Evolutionary conservation across 805 yeast species (phyloP), one percentile per base, ranked within the genome.

Genomic region (Pichia manshurica): DNA sequence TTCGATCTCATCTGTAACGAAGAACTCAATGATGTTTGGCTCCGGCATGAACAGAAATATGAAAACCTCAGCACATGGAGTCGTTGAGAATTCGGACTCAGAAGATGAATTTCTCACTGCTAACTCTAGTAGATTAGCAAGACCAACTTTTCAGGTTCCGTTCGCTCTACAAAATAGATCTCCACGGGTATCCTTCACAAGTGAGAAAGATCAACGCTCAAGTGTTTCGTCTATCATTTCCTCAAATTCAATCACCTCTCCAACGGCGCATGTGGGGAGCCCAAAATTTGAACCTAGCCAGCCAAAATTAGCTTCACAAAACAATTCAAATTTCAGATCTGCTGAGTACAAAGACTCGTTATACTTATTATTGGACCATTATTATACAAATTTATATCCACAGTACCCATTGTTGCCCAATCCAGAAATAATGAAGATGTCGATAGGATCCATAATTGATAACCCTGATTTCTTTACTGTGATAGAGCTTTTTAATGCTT

Each of bases 401-500:
- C 67, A 63, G 39, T 72, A 74, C 52, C 80, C 81, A 7, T 59
- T 77, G 3, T 60, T 78, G 22, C 73, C 78, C 1, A 61, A 66
- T 44, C 58, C 59, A 19, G 54, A 56, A 16, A 54, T 56, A 16
- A 50, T 72, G 5, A 29, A 57, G n/a, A 49, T 57, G 5, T 50
- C 60, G 33, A 44, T 69, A 13, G 56, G 58, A 16, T 34, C 55
- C 39, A 44, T 46, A 15, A 46, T 65, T 29, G 62, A 62, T n/a
- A 59, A 56, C 22, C 64, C 64, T 10, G 65, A 65, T 22, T 57
- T 60, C 40, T 49, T 56, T 13, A 42, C 53, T 34, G 56, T 75
- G 1, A 47, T 72, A 13, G 76, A 73, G 28, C 53, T 74, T 2
- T 75, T 78, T 53, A 65, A 66, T 45, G 56, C 63, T 1, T 55